Evolutionary conservation across 805 yeast species (phyloP), one percentile per base, ranked within the genome.

Genomic region (Schwanniomyces polymorphus): DNA sequence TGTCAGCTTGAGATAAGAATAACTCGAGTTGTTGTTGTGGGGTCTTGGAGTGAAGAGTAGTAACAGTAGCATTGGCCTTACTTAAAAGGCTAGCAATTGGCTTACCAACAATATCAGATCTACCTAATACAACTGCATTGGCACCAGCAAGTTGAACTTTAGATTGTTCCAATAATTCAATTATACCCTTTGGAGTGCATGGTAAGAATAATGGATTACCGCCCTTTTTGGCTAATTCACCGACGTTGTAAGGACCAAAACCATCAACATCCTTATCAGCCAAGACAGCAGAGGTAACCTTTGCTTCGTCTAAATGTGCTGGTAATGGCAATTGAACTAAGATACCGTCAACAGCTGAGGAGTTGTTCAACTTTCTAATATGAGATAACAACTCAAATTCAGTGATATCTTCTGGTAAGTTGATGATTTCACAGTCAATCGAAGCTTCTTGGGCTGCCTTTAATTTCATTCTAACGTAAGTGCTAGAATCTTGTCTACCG

Each of bases 81-180:
- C 81, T 84, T 59, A 88, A 72, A 63, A 88, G 71, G 29, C 84
- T 79, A 38, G 92, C 82, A 47, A 87, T 81, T 35, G 96, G 96
- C 45, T 84, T 80, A 50, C 96, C 96, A 27, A 88, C 96, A 54
- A 88, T 88, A 66, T 88, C 92, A 33, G 91, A 85, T 69, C 96
- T 79, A 42, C 96, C 96, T 52, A 88, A 70, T 18, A 88, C 91
- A 37, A 88, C 94, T n/a, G 91, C 92, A 58, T 81, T 77, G 50
- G 84, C 78, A 52, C 94, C 94, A 27, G 70, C 61, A 40, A 87
- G 61, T 7, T 70, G 65, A 18, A 85, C 78, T 16, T 81, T 78
- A 27, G 86, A 74, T 52, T 79, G 75, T 53, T 80, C 69, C 48
- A 88, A 70, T 52, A 88, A 70, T 58, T 80, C 79, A 68, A 88